Conservation (phyloP, 2,329 filamentous ascomycete genomes). For the Magnaporthales sp. region DNA sequence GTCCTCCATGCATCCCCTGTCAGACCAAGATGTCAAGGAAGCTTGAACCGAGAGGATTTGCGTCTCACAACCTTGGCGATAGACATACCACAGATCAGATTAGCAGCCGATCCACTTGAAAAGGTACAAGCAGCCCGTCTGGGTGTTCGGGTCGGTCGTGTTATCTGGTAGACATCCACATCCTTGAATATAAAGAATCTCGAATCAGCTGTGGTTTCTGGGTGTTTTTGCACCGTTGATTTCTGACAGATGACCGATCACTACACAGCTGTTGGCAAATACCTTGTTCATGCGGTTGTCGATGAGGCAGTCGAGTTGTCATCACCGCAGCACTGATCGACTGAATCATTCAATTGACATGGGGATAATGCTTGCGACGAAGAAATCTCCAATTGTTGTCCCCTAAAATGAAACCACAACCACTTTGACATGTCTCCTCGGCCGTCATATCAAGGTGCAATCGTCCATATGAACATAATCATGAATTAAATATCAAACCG, state of each 20-base stretch:
- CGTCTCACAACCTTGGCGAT: slow-evolving; percentile 1
- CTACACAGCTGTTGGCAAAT: not conserved
- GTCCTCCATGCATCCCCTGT: too few relatives aligned
- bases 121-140: not conserved
- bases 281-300: not conserved
- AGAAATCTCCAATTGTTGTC: not conserved
- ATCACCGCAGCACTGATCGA: not conserved
- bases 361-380: not conserved
- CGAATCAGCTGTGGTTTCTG: too few relatives aligned
- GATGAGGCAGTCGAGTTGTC: too few relatives aligned
- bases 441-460: not conserved
- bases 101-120: not conserved
- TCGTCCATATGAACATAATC: not conserved
- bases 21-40: not conserved
- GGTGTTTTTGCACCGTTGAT: too few relatives aligned
- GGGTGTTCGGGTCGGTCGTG: not conserved
- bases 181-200: too few relatives aligned
- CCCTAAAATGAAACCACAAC: not conserved
- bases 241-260: too few relatives aligned
- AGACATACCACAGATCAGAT: not conserved
- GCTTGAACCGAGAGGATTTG: slow-evolving; percentile 1
- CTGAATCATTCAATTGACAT: not conserved
- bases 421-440: not conserved
- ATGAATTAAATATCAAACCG: not conserved
- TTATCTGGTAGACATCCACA: not conserved